Evolutionary conservation across 345 rosid genomes (phyloP).

Genomic region (Melastoma malabathricum): DNA sequence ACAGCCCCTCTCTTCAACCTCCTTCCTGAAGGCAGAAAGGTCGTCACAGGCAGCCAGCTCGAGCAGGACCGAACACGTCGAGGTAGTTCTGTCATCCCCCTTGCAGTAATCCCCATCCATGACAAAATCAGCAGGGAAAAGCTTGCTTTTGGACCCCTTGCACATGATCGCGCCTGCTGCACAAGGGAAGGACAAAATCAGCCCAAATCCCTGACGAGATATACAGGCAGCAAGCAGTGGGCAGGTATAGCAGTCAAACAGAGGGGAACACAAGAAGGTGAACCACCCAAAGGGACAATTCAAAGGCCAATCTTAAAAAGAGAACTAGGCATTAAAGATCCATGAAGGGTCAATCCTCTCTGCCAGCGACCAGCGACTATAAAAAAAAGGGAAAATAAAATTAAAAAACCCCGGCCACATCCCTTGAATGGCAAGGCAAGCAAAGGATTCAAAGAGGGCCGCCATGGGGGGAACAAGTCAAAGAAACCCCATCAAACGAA

Average conservation of each 20-base stretch:
- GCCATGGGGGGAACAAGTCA: background rate
- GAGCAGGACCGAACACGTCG: conserved; percentile 41
- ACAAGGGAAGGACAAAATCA: conserved; percentile 5
- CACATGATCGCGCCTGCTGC: conserved; percentile 45
- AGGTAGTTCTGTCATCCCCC: conserved; percentile 14
- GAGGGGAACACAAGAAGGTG: conserved; percentile 2
- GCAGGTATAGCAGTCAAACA: conserved; percentile 1
- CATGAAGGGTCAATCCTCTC: conserved; percentile 5
- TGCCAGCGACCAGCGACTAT: background rate
- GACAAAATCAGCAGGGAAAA: conserved; percentile 19
- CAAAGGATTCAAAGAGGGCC: too few species aligned
- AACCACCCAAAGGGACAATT: background rate
- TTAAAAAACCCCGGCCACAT: background rate
- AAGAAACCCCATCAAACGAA: background rate
- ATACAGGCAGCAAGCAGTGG: background rate
- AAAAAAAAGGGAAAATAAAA: background rate
- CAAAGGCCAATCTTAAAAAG: too few species aligned
- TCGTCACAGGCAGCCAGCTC: conserved; percentile 69
- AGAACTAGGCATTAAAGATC: too few species aligned
- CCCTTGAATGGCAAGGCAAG: too few species aligned
- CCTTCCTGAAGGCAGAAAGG: conserved; percentile 34
- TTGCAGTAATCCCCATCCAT: conserved; percentile 31
- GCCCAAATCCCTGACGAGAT: background rate
- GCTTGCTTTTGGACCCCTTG: conserved; percentile 35
- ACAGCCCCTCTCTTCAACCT: conserved; percentile 37